A percentile compares a stretch with the other conserved stretches of the same genome.
Evolutionary conservation across 2,329 filamentous ascomycete species (phyloP).

Genomic region (Phialophora tarda): DNA sequence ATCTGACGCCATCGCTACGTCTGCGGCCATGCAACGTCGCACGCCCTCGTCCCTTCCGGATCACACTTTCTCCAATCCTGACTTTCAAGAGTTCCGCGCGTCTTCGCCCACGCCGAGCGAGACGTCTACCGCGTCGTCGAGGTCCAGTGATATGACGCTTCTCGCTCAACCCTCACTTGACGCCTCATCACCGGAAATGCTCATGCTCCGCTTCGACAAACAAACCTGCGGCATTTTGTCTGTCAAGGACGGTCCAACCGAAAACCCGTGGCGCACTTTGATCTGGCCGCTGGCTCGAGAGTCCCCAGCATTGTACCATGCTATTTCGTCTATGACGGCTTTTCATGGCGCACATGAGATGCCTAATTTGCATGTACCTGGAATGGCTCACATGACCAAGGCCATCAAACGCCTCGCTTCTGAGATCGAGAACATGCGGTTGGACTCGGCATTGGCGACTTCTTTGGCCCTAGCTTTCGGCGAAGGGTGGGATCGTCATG

Average conservation of each 20-base stretch:
- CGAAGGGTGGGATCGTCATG: constrained; percentile 73
- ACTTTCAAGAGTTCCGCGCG: constrained; percentile 29
- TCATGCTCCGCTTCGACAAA: constrained; percentile 67
- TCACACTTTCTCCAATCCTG: neutral
- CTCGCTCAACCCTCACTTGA: constrained; percentile 54
- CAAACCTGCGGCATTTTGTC: constrained; percentile 73
- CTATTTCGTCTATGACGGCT: constrained; percentile 70
- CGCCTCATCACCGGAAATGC: constrained; percentile 63
- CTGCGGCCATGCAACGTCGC: constrained; percentile 19
- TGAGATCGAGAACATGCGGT: constrained; percentile 66
- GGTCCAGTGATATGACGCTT: constrained; percentile 37
- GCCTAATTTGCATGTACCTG: constrained; percentile 63
- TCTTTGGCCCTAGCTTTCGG: constrained; percentile 71
- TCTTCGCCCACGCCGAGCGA: constrained; percentile 46
- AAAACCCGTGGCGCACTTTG: constrained; percentile 74
- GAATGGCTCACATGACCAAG: constrained; percentile 71
- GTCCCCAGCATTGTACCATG: constrained; percentile 70
- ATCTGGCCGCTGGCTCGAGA: constrained; percentile 71
- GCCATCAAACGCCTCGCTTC: constrained; percentile 65
- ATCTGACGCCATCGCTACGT: constrained; percentile 26
- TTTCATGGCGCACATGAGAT: constrained; percentile 62
- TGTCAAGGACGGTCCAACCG: constrained; percentile 70
- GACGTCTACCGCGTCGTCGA: constrained; percentile 44
- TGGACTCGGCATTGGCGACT: constrained; percentile 67
- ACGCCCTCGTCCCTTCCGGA: constrained; percentile 16